Evolutionary conservation across 768 basidiomycete species (phyloP).

Genomic region (Suillus decipiens): DNA sequence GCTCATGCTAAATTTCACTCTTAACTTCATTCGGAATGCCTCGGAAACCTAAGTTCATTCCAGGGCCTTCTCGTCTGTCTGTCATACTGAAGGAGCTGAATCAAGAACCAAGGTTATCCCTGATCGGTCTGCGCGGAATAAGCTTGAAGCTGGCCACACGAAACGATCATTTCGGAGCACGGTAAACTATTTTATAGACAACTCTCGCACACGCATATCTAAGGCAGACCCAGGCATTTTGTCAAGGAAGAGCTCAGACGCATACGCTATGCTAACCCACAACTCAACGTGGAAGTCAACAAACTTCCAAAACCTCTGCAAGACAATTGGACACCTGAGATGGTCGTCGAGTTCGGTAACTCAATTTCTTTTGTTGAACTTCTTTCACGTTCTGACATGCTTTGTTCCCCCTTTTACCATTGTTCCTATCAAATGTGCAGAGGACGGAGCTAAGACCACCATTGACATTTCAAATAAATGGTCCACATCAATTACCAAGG

Average conservation of each 20-base stretch:
- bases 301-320: conserved; percentile 52
- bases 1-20: conserved; percentile 6
- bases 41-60: conserved; percentile 30
- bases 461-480: conserved; percentile 66
- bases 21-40: conserved; percentile 2
- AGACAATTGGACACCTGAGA: conserved; percentile 61
- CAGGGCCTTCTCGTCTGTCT: conserved; percentile 58
- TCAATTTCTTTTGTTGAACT: conserved; percentile 15
- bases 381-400: background rate
- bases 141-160: conserved; percentile 56
- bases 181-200: conserved; percentile 42
- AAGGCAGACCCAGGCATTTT: conserved; percentile 52
- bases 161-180: conserved; percentile 76
- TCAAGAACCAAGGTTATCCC: conserved; percentile 48
- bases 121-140: conserved; percentile 51
- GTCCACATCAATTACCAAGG: conserved; percentile 66
- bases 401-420: background rate
- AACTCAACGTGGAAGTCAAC: conserved; percentile 59
- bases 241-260: conserved; percentile 77
- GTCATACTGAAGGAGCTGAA: conserved; percentile 54
- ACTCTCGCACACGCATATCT: conserved; percentile 24
- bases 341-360: conserved; percentile 67
- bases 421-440: conserved; percentile 32
- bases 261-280: conserved; percentile 76
- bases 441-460: conserved; percentile 45